These are phyloP conservation scores for Gonium pectorale DNA, from an alignment of 139 green algal species.

Conservation along the genomic window DNA sequence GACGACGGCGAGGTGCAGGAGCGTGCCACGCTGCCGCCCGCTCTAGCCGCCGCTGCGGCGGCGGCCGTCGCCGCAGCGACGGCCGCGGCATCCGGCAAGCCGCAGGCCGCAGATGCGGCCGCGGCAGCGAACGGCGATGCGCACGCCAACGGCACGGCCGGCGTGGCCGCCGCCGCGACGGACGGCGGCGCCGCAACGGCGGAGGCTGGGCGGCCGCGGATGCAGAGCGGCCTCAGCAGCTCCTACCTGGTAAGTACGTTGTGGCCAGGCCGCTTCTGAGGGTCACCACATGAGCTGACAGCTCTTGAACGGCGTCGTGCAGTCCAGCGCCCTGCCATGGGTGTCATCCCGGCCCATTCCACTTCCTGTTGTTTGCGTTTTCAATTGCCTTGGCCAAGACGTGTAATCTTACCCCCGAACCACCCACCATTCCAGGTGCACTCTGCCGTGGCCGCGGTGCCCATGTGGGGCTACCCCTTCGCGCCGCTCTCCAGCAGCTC, in stretches of 20 bases:
- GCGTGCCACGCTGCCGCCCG: neutral
- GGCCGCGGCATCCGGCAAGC: neutral
- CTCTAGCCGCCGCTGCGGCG: neutral
- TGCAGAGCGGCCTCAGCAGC: neutral
- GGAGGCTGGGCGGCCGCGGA: neutral
- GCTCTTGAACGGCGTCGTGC: no score
- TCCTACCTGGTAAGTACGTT: conserved; percentile 41
- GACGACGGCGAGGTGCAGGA: neutral
- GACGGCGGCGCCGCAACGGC: neutral
- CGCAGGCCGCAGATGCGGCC: no score
- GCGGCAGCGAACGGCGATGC: neutral
- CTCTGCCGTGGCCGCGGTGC: conserved; percentile 21
- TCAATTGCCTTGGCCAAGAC: no score
- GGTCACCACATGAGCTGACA: no score
- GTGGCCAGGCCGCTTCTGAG: no score
- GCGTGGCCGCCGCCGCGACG: no score
- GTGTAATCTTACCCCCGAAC: no score
- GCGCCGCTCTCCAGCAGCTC: conserved; percentile 37
- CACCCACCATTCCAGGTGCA: no score
- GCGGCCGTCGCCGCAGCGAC: neutral
- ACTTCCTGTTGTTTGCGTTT: no score
- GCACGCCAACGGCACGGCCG: no score
- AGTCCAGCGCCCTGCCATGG: no score
- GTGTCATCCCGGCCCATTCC: no score
- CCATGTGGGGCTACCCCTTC: conserved; percentile 71